Base-by-base conservation (phyloP, 2,329 filamentous ascomycete genomes). In the Hypocrella siamensis region DNA sequence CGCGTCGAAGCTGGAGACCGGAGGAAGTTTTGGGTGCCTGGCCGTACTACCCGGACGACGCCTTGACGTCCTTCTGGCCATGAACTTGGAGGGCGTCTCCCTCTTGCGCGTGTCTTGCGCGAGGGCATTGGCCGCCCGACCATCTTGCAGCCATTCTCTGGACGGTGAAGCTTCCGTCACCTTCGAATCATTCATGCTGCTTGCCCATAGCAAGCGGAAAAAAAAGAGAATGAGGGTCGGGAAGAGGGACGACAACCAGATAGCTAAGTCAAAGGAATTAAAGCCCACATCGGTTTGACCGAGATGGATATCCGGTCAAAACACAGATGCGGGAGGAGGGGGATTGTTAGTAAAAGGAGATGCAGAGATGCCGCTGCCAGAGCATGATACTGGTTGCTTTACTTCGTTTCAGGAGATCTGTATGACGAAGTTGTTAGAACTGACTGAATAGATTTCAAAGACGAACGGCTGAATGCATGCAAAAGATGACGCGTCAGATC, bases 401-500 rank as follows among this genome's bases (percentile, higher is more conserved):
- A n/a, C n/a, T n/a, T n/a, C n/a, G n/a, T n/a, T n/a, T n/a, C n/a
- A n/a, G n/a, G n/a, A n/a, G n/a, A n/a, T n/a, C n/a, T n/a, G n/a
- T n/a, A n/a, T n/a, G n/a, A n/a, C n/a, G n/a, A n/a, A n/a, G n/a
- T n/a, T n/a, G n/a, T n/a, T n/a, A n/a, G n/a, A n/a, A n/a, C n/a
- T n/a, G n/a, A n/a, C n/a, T n/a, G n/a, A n/a, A n/a, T n/a, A n/a
- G n/a, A n/a, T n/a, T n/a, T n/a, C n/a, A n/a, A n/a, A n/a, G n/a
- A n/a, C n/a, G n/a, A n/a, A n/a, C n/a, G n/a, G n/a, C n/a, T n/a
- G n/a, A n/a, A n/a, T n/a, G n/a, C n/a, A 12, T 11, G n/a, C 9
- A 14, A 28, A 27, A 7, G 33, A 27, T 35, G 40, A 37, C 39
- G 43, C 41, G 64, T 81, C 76, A 80, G 76, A 67, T 80, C 75